Evolutionary conservation across 495 filamentous ascomycete genomes (phyloP), one percentile per base, ranked within the genome.

Genomic region (Penicillium nucicola): DNA sequence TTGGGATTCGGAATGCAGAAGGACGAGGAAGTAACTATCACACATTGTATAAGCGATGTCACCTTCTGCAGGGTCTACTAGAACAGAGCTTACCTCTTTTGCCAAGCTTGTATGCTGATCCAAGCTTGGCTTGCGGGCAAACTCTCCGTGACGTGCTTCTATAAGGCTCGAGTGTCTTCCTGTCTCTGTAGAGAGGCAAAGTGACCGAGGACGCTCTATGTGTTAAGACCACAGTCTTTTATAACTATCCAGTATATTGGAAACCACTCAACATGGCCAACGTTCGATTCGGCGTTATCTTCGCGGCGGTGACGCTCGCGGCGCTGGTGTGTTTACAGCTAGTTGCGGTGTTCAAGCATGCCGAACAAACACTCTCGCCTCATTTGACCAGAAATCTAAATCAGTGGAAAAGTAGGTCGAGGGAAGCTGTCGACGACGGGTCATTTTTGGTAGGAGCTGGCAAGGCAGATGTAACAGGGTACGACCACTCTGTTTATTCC

Each of bases 381-480:
- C 47, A 35, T 38, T 58, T 62, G 15, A 50, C 35, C 30, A 40
- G 32, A 6, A 57, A 40, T 40, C 50, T 58, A 48, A 65, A 63
- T 23, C 52, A 53, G 28, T 65, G 59, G 62, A 60, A 28, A 50
- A 49, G 39, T 30, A 50, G 66, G 33, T 53, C 58, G 9, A 59
- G 45, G n/a, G 43, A 64, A 4, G 52, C 52, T 14, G 40, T 50
- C 4, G 65, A 71, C 39, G 55, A 74, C 48, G 67, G 77, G 22
- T 72, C 82, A 39, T 96, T 95, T 55, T 68, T 95, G 6, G 63
- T 98, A n/a, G 93, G 93, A 2, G 89, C 91, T 2, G 93, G 93
- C 13, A 96, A 95, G 64, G 90, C 85, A 15, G 93, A 98, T 72
- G 90, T 98, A 57, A 98, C 93, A 22, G 93, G 92, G 72, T 91